These are phyloP conservation scores for Lepidium africanum DNA, from an alignment of 345 rosid genomes.

Conservation along the genomic window DNA sequence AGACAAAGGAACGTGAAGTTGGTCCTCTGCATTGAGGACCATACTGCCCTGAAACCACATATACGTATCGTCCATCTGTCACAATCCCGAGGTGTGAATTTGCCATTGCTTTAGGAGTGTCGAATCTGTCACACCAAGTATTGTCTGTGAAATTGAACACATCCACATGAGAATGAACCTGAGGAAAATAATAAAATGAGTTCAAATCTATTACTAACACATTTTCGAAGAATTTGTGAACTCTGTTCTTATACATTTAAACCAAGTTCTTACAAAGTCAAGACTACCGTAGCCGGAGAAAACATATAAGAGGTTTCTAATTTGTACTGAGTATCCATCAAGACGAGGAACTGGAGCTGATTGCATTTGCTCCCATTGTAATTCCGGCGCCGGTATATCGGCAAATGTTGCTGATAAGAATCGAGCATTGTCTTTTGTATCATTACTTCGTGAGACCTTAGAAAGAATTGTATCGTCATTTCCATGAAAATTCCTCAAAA, in stretches of 20 bases:
- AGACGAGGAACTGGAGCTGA: slow-evolving; percentile 89
- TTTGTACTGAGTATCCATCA: slow-evolving; percentile 70
- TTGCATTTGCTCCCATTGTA: slow-evolving; percentile 71
- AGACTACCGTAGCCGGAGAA: slow-evolving; percentile 62
- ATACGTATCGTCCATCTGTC: slow-evolving; percentile 63
- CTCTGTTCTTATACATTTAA: background rate
- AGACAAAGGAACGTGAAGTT: slow-evolving; percentile 41
- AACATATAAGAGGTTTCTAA: slow-evolving; percentile 56
- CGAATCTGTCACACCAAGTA: slow-evolving; percentile 54
- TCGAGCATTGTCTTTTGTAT: slow-evolving; percentile 1
- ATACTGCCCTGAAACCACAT: slow-evolving; percentile 62
- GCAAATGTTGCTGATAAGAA: slow-evolving; percentile 57
- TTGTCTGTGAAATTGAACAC: slow-evolving; percentile 60
- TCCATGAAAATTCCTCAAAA: background rate
- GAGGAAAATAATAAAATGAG: background rate
- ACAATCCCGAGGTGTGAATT: slow-evolving; percentile 76
- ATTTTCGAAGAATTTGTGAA: background rate
- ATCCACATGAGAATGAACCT: slow-evolving; percentile 89
- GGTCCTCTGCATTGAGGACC: slow-evolving; percentile 85
- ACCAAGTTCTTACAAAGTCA: slow-evolving; percentile 41
- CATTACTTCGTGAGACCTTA: background rate
- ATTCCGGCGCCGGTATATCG: slow-evolving; percentile 66
- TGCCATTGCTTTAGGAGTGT: slow-evolving; percentile 69
- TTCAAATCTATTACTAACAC: background rate
- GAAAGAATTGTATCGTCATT: too few relatives aligned